Conservation (phyloP, 495 filamentous ascomycete genomes). For the Aspergillus steynii region DNA sequence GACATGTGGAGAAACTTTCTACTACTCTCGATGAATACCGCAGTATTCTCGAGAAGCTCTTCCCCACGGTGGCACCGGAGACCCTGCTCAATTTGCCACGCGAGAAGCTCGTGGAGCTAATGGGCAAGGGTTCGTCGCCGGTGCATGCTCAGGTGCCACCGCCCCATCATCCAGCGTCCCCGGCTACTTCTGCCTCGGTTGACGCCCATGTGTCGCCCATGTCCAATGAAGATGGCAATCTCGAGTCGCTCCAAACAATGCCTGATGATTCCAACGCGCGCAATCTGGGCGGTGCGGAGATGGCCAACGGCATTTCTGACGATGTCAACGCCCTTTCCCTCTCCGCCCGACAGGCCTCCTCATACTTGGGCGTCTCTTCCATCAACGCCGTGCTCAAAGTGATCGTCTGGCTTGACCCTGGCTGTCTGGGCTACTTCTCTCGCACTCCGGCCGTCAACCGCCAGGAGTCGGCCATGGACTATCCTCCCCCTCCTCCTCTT, state of each 20-base stretch:
- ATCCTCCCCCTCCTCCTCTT: slow-evolving; percentile 27
- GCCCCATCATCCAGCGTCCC: slow-evolving; percentile 40
- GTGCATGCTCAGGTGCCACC: slow-evolving; percentile 16
- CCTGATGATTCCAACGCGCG: slow-evolving; percentile 37
- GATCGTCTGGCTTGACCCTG: slow-evolving; percentile 74
- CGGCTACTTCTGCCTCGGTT: slow-evolving; percentile 37
- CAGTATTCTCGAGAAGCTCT: slow-evolving; percentile 36
- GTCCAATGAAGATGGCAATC: slow-evolving; percentile 41
- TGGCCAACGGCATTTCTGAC: slow-evolving; percentile 69
- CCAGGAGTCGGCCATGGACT: slow-evolving; percentile 17
- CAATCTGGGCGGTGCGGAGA: slow-evolving; percentile 35
- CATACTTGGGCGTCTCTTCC: slow-evolving; percentile 80
- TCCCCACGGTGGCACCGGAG: slow-evolving; percentile 39
- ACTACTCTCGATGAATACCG: slow-evolving; percentile 44
- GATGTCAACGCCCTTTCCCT: slow-evolving; percentile 83
- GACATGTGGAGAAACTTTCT: slow-evolving; percentile 45
- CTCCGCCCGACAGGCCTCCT: slow-evolving; percentile 67
- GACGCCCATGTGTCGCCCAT: slow-evolving; percentile 43
- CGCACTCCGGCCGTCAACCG: slow-evolving; percentile 32
- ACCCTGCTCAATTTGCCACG: slow-evolving; percentile 44
- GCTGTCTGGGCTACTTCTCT: slow-evolving; percentile 57
- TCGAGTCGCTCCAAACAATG: slow-evolving; percentile 45
- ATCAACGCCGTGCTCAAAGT: slow-evolving; percentile 80
- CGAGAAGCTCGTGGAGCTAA: slow-evolving; percentile 52
- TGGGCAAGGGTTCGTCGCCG: slow-evolving; percentile 10